These are phyloP conservation scores for Fraxinus paxiana DNA, from an alignment of 305 asterid species.

Conservation along the genomic window DNA sequence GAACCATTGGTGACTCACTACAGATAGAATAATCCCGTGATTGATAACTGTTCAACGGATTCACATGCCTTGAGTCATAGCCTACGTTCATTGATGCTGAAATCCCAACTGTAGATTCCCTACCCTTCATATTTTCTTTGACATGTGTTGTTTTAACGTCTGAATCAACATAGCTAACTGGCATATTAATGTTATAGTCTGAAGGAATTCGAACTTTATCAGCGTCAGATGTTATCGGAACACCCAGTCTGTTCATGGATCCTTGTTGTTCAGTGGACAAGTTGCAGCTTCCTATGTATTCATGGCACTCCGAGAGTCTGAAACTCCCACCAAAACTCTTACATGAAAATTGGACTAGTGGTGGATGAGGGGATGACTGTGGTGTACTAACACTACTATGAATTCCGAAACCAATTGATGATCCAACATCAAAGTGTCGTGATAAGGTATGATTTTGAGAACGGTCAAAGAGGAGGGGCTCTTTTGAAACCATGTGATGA, in stretches of 20 bases:
- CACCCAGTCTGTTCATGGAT: constrained; percentile 23
- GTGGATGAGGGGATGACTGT: constrained; percentile 29
- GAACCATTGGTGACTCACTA: constrained; percentile 29
- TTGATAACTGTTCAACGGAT: constrained; percentile 32
- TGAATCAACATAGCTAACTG: constrained; percentile 28
- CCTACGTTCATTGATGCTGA: constrained; percentile 19
- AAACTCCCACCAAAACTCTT: constrained; percentile 29
- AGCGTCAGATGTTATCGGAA: constrained; percentile 22
- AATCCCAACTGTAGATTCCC: constrained; percentile 22
- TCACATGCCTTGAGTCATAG: constrained; percentile 29
- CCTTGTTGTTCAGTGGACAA: constrained; percentile 27
- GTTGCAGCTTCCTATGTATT: constrained; percentile 31
- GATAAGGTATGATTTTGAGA: constrained; percentile 23
- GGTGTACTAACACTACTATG: constrained; percentile 31
- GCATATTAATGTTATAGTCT: constrained; percentile 32
- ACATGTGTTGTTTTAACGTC: constrained; percentile 16
- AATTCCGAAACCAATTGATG: constrained; percentile 34
- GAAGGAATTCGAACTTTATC: constrained; percentile 28
- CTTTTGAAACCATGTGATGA: constrained; percentile 30
- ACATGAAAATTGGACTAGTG: constrained; percentile 32
- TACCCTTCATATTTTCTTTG: constrained; percentile 17
- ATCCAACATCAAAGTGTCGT: constrained; percentile 37
- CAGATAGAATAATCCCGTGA: constrained; percentile 28
- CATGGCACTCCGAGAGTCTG: constrained; percentile 24
- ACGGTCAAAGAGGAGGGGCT: constrained; percentile 22